Percentiles rank a stretch among this genome's conserved stretches.
Evolutionary conservation across 352 stramenopile genomes (phyloP).

Genomic region (Phytophthora fragariaefolia): DNA sequence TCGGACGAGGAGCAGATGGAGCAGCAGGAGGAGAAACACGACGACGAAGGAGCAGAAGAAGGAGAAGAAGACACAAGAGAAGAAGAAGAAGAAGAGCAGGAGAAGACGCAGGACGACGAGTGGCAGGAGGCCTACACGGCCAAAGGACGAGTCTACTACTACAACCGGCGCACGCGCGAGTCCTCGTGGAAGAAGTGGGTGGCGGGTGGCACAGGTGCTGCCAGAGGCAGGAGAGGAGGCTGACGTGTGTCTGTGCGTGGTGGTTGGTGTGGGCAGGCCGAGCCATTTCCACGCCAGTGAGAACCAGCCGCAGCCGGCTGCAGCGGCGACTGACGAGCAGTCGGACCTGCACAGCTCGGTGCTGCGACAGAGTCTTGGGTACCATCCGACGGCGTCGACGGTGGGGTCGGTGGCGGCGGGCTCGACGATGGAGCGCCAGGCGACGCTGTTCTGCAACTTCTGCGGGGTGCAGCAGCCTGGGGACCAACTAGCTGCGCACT

Average conservation of each 20-base stretch:
- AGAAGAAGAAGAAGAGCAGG: slow-evolving; percentile 22
- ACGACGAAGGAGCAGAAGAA: slow-evolving; percentile 10
- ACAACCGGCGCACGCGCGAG: slow-evolving; percentile 85
- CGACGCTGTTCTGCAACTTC: slow-evolving; percentile 78
- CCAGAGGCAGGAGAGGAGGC: neutral
- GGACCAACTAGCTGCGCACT: slow-evolving; percentile 51
- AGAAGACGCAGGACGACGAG: slow-evolving; percentile 47
- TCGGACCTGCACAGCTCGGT: slow-evolving; percentile 29
- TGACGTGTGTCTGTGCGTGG: slow-evolving; percentile 16
- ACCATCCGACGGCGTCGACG: slow-evolving; percentile 31
- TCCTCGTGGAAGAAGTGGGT: slow-evolving; percentile 85
- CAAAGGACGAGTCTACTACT: slow-evolving; percentile 90
- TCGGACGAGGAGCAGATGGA: slow-evolving; percentile 22
- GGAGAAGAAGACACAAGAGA: neutral
- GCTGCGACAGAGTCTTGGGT: slow-evolving; percentile 40
- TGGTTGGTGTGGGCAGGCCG: slow-evolving; percentile 30
- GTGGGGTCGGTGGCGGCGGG: slow-evolving; percentile 17
- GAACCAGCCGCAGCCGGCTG: slow-evolving; percentile 14
- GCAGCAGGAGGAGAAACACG: neutral
- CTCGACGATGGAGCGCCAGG: slow-evolving; percentile 39
- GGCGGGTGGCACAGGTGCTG: neutral
- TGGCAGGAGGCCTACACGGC: slow-evolving; percentile 88
- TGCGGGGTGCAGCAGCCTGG: slow-evolving; percentile 55
- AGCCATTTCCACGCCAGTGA: slow-evolving; percentile 32
- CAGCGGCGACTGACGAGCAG: slow-evolving; percentile 17